Base-by-base conservation (phyloP, 139 green algal genomes). In the Tetradesmus lagerheimii region DNA sequence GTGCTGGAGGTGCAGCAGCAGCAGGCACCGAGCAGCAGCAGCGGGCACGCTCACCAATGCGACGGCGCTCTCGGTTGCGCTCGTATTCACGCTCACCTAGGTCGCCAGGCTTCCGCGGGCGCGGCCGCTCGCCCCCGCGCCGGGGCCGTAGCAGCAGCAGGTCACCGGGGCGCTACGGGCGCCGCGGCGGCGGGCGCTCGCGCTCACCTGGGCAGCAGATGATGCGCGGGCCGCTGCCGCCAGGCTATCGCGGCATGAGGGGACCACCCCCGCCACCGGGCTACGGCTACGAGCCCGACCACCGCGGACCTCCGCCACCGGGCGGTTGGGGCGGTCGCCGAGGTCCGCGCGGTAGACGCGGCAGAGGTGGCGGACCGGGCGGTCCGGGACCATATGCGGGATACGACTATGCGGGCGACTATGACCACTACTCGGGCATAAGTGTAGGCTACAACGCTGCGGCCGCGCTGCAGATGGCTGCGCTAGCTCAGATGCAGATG, bases 371-470 rank as follows among this genome's bases (percentile, higher is more conserved):
- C 34, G 29, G 43, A 67, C 47, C 47, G 18, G 47, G 47, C 18
- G 8, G 12, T 2, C 47, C 47, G 20, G 47, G 47, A 20, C 47
- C 47, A 20, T 62, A 62, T 31, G 57, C 4, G 20, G 57, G 4
- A n/a, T 81, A 81, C 43, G 83, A 89, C 64, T 89, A 89, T 27
- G 85, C 85, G 20, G 66, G 66, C 11, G 85, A 82, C 29, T 89
- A 82, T 71, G 85, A 89, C 25, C 85, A 89, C 41, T 89, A 71
- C 67, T 67, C 64, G 38, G 85, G 67, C 20, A 57, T 35, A 0
- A 57, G 9, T 12, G 31, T 53, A 27, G 82, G 82, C 57, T 57
- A 71, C 57, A 80, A 39, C 8, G 76, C 76, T 3, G 37, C 37
- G 35, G 76, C 35, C 15, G 76, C 35, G 37, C 5, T 53, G 16